Conservation (phyloP, 2,329 filamentous ascomycete species). For the Epichloe glyceriae region DNA sequence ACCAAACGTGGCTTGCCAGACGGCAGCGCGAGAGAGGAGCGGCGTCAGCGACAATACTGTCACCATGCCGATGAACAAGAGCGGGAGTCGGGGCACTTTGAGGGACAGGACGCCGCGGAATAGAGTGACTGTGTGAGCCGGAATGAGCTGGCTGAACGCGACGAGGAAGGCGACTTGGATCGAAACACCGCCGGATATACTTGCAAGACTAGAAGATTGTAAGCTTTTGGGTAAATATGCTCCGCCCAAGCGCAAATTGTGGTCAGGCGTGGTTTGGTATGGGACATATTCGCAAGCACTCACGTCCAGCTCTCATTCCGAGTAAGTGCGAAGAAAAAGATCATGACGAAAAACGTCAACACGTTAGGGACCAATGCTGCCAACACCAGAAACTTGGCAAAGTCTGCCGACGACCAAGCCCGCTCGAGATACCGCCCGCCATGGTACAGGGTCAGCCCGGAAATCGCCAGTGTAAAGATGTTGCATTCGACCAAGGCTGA, state of each 20-base stretch:
- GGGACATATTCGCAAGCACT: slow-evolving; percentile 14
- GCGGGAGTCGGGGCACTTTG: slow-evolving; percentile 59
- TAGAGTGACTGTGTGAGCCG: slow-evolving; percentile 90
- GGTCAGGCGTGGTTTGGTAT: too few relatives aligned
- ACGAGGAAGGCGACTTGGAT: slow-evolving; percentile 90
- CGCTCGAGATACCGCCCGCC: slow-evolving; percentile 91
- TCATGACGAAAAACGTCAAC: slow-evolving; percentile 58
- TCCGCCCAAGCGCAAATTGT: too few relatives aligned
- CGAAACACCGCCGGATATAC: slow-evolving; percentile 78
- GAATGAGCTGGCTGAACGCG: slow-evolving; percentile 93
- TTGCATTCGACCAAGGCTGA: slow-evolving; percentile 88
- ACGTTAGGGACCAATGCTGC: slow-evolving; percentile 70
- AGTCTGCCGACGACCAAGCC: slow-evolving; percentile 85
- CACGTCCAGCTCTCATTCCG: slow-evolving; percentile 57
- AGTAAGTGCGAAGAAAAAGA: slow-evolving; percentile 60
- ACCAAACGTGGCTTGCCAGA: slow-evolving; percentile 68
- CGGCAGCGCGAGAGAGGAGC: slow-evolving; percentile 53
- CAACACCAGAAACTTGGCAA: slow-evolving; percentile 78
- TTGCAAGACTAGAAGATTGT: slow-evolving; percentile 45
- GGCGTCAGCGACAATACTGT: slow-evolving; percentile 49
- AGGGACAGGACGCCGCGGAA: slow-evolving; percentile 81
- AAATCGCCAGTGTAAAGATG: slow-evolving; percentile 70
- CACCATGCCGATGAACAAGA: slow-evolving; percentile 64
- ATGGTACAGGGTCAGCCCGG: slow-evolving; percentile 70
- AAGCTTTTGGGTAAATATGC: too few relatives aligned